These are phyloP conservation scores for Cicer cuneatum DNA, from an alignment of 306 rosid genomes.

Conservation along the genomic window DNA sequence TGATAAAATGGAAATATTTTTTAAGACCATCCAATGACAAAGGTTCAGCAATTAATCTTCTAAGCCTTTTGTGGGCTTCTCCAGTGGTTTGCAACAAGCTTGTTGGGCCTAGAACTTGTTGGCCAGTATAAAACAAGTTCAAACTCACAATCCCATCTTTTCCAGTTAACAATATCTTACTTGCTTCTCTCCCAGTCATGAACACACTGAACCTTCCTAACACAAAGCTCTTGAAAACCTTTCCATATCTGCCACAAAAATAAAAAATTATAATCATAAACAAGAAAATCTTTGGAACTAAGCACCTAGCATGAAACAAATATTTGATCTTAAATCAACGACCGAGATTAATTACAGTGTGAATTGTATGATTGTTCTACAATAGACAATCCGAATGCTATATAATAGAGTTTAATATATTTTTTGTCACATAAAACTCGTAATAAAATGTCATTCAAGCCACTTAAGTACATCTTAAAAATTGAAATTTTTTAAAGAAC, in stretches of 20 bases:
- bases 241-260: slow-evolving; percentile 64
- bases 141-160: slow-evolving; percentile 86
- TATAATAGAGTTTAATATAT: no score
- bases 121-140: slow-evolving; percentile 78
- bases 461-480: no score
- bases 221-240: slow-evolving; percentile 80
- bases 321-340: no score
- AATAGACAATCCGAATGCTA: no score
- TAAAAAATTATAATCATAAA: not conserved
- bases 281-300: not conserved
- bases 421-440: no score
- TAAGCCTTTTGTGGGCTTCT: slow-evolving; percentile 76
- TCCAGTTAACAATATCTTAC: slow-evolving; percentile 75
- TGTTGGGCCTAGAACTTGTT: slow-evolving; percentile 80
- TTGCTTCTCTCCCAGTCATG: slow-evolving; percentile 90
- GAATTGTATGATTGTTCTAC: no score
- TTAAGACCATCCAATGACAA: slow-evolving; percentile 76
- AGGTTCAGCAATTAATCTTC: slow-evolving; percentile 81
- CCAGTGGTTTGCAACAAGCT: slow-evolving; percentile 85
- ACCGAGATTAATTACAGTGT: no score
- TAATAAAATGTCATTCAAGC: no score
- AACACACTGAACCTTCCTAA: slow-evolving; percentile 78
- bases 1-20: slow-evolving; percentile 76
- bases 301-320: not conserved
- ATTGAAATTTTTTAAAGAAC: not conserved